Conservation (phyloP, 805 yeast species). For the Candida patagonica region DNA sequence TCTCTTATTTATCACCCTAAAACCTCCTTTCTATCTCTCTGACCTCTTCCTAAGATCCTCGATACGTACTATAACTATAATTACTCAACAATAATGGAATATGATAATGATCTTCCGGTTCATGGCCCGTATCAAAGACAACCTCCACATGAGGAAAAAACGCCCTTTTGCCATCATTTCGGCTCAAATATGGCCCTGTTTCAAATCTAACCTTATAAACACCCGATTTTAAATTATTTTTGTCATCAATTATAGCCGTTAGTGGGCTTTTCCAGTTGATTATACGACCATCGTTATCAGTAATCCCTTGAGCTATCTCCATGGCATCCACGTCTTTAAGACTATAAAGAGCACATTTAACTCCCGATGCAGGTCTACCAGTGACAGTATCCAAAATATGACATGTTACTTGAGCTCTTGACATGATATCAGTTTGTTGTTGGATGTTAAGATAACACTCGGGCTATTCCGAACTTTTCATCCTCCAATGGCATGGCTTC, state of each 20-base stretch:
- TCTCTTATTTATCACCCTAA: too few species aligned
- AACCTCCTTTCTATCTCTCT: too few species aligned
- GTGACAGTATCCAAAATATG: slow-evolving; percentile 78
- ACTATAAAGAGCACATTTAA: slow-evolving; percentile 44
- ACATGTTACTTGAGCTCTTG: slow-evolving; percentile 64
- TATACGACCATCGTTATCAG: slow-evolving; percentile 77
- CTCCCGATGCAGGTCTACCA: slow-evolving; percentile 76
- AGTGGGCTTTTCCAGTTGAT: slow-evolving; percentile 51
- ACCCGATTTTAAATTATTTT: slow-evolving; percentile 42
- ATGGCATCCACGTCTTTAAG: slow-evolving; percentile 13
- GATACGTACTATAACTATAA: slow-evolving; percentile 81
- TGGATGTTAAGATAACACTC: not conserved
- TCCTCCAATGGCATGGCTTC: not conserved
- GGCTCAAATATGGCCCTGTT: slow-evolving; percentile 55
- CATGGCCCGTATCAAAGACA: slow-evolving; percentile 53
- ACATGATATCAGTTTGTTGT: slow-evolving; percentile 13
- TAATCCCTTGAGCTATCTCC: slow-evolving; percentile 56
- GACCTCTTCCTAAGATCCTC: too few species aligned
- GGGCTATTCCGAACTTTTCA: not conserved
- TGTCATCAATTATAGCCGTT: slow-evolving; percentile 22
- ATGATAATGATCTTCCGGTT: slow-evolving; percentile 77
- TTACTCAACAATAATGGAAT: slow-evolving; percentile 79
- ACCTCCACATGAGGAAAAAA: slow-evolving; percentile 89
- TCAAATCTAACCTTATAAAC: slow-evolving; percentile 68
- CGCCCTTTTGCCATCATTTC: slow-evolving; percentile 34